Conservation (phyloP, 345 rosid species). For the Eucalyptus melliodora region DNA sequence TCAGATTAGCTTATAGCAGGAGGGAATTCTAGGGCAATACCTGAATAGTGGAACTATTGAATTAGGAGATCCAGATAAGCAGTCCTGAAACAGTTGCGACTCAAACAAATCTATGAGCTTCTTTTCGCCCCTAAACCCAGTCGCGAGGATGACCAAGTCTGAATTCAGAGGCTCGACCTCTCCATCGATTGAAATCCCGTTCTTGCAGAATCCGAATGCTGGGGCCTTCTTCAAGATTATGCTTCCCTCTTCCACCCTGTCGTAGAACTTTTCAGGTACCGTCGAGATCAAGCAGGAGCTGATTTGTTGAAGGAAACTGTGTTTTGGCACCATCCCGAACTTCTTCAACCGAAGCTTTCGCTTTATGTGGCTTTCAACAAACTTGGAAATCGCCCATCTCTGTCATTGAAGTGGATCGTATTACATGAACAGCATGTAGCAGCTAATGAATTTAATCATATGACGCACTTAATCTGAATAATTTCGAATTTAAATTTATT, state of each 20-base stretch:
- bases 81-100: constrained; percentile 7
- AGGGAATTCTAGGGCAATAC: constrained; percentile 1
- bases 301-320: constrained; percentile 7
- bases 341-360: constrained; percentile 11
- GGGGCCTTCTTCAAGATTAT: constrained; percentile 25
- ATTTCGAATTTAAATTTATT: not conserved
- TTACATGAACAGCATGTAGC: not conserved
- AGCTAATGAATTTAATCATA: not conserved
- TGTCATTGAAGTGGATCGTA: not conserved
- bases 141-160: constrained; percentile 21
- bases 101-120: constrained; percentile 16
- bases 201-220: constrained; percentile 10
- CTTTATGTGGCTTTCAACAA: constrained; percentile 16
- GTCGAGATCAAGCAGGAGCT: constrained; percentile 11
- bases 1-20: not conserved
- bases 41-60: constrained; percentile 25
- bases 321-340: constrained; percentile 35
- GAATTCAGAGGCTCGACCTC: constrained; percentile 1
- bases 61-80: constrained; percentile 5
- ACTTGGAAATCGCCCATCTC: constrained; percentile 21
- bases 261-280: constrained; percentile 11
- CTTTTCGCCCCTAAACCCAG: constrained; percentile 22
- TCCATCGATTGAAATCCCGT: constrained; percentile 10
- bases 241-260: constrained; percentile 30
- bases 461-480: not conserved